Evolutionary conservation across 1,284 basidiomycete genomes (phyloP), one percentile per base, ranked within the genome.

Genomic region (Xerocomus minutiporus): DNA sequence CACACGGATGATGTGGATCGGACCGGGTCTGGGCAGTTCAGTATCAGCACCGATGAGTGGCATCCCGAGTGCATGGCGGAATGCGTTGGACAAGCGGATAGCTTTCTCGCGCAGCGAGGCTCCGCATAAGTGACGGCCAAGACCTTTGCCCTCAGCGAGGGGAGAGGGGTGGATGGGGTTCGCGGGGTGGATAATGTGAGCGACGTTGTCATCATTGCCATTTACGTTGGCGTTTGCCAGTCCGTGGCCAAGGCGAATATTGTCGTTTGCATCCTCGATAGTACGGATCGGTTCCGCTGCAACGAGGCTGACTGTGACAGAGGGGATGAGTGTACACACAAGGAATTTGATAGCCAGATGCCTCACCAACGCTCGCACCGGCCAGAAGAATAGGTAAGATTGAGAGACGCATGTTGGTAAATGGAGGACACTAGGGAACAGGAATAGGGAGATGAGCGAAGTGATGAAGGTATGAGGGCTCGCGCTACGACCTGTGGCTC

Each of bases 71-170:
- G 66, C 66, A 42, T 69, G 67, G 38, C 68, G 64, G 48, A 67
- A 55, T 25, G 67, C 52, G 28, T 67, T 67, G 38, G 66, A 68
- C 31, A 67, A 15, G 51, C 57, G 65, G 45, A 69, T 41, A 15
- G 69, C 67, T 53, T 71, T 71, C 59, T 65, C 66, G 54, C 66
- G 66, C 59, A 70, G 57, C 50, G 66, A 70, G 50, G 53, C 55
- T 38, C 67, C 67, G 38, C 66, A 67, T 9, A 59, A 40, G 53
- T 68, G 66, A 26, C 25, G 62, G 17, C 48, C 9, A 7, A 67
- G 12, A 5, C 48, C 56, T 3, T 54, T 47, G n/a, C 51, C 26
- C 32, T 62, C 59, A 36, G 26, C 34, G 31, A 53, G 49, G 47
- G 40, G 40, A 9, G 49, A 7, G 12, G 50, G 35, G 2, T 5